These are phyloP conservation scores for Dipsacomyces acuminosporus DNA, from an alignment of 371 early-diverging fungal genomes.

Conservation along the genomic window DNA sequence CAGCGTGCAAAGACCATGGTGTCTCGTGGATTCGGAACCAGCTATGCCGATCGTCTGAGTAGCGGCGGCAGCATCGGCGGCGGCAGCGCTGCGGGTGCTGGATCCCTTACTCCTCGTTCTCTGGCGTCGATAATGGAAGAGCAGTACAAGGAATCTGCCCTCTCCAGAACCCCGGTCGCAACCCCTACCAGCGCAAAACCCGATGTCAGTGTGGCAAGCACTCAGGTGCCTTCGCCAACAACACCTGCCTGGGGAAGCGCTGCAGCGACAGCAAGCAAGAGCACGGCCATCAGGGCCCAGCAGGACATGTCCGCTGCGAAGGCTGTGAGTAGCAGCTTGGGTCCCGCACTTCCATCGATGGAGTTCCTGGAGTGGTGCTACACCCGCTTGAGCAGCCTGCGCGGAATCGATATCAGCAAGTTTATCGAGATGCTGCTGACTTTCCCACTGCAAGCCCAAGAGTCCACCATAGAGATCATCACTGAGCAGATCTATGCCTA, in stretches of 20 bases:
- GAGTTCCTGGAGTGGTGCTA: slow-evolving; percentile 76
- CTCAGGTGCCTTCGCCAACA: not conserved
- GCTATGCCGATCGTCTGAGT: slow-evolving; percentile 42
- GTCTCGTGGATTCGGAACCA: slow-evolving; percentile 11
- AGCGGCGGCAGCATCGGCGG: not conserved
- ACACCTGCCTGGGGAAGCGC: slow-evolving; percentile 6
- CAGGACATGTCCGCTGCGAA: not conserved
- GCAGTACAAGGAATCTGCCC: slow-evolving; percentile 43
- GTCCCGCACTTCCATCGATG: slow-evolving; percentile 53
- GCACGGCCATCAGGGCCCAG: not conserved
- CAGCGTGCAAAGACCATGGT: slow-evolving; percentile 7
- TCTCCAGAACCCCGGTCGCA: slow-evolving; percentile 24
- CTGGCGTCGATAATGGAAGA: slow-evolving; percentile 36
- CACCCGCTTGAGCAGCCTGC: slow-evolving; percentile 60
- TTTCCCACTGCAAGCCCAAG: slow-evolving; percentile 68
- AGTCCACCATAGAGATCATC: slow-evolving; percentile 67
- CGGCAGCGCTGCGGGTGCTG: not conserved
- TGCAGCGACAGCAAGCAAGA: not conserved
- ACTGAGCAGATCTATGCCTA: slow-evolving; percentile 75
- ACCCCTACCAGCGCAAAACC: not conserved
- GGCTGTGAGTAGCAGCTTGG: slow-evolving; percentile 1
- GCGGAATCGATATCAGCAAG: slow-evolving; percentile 67
- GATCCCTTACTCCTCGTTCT: slow-evolving; percentile 19
- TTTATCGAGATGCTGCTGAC: slow-evolving; percentile 72
- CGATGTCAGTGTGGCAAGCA: not conserved